phyloP scores from a whole-genome alignment of 805 yeast genomes.

The Blastobotrys peoriensis region DNA sequence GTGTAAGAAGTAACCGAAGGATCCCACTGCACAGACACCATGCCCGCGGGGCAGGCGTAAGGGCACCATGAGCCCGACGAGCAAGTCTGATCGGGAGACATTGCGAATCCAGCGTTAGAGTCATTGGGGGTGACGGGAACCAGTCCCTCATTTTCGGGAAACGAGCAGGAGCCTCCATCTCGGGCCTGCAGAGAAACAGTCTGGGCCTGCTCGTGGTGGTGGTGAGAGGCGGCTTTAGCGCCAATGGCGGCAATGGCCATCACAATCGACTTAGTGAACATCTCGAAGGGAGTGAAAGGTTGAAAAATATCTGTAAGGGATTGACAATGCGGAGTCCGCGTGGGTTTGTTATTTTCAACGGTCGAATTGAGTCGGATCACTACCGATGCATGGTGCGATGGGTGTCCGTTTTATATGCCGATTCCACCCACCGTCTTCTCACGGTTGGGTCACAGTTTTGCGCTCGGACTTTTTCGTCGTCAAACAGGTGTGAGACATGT shows the following conservation, averaged over 20 bases:
- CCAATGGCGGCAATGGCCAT: not conserved
- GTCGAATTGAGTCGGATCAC: not conserved
- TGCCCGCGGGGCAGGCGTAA: slow-evolving; percentile 86
- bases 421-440: not conserved
- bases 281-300: too few species aligned
- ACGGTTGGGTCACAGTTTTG: not conserved
- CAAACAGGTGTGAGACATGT: too few species aligned
- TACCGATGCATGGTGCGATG: too few species aligned
- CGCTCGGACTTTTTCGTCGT: not conserved
- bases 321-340: not conserved
- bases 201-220: slow-evolving; percentile 4
- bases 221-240: not conserved
- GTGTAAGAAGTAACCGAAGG: slow-evolving; percentile 62
- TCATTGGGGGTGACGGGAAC: slow-evolving; percentile 59
- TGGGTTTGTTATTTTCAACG: too few species aligned
- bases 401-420: too few species aligned
- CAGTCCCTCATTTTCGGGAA: slow-evolving; percentile 63
- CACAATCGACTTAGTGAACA: slow-evolving; percentile 5
- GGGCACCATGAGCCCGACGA: slow-evolving; percentile 79
- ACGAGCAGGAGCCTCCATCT: slow-evolving; percentile 41
- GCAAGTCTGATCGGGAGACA: slow-evolving; percentile 69
- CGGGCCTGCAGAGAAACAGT: slow-evolving; percentile 6
- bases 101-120: slow-evolving; percentile 80
- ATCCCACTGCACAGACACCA: slow-evolving; percentile 87
- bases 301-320: not conserved